Evolutionary conservation across 208 protist species (phyloP).

Genomic region (Porcisia hertigi): DNA sequence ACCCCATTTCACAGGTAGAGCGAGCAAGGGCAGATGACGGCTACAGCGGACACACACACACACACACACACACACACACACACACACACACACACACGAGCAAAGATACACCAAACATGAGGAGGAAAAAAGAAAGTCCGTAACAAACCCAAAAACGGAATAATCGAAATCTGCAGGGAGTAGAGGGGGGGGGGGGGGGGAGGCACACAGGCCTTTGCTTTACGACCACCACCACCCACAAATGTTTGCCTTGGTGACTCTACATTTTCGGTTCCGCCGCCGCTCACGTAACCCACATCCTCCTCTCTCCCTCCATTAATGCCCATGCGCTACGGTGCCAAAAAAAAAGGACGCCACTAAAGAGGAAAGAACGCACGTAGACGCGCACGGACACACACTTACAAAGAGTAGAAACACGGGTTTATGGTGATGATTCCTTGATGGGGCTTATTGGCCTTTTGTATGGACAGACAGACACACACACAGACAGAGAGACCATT

Average conservation of each 20-base stretch:
- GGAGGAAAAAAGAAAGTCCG: neutral
- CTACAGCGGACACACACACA: neutral
- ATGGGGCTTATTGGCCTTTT: too few relatives aligned
- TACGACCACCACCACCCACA: neutral
- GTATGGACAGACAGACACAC: too few relatives aligned
- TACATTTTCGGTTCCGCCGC: too few relatives aligned
- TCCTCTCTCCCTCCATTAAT: too few relatives aligned
- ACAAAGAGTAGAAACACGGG: neutral
- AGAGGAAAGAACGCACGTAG: neutral
- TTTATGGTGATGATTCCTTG: too few relatives aligned
- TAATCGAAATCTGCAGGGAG: neutral
- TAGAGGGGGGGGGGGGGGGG: too few relatives aligned
- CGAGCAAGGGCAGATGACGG: neutral
- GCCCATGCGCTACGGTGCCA: too few relatives aligned
- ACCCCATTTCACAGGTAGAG: neutral
- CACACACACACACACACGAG: neutral
- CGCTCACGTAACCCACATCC: too few relatives aligned
- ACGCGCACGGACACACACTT: neutral
- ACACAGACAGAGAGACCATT: too few relatives aligned
- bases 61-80: neutral
- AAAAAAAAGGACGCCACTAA: too few relatives aligned
- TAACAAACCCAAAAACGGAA: neutral
- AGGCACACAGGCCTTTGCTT: too few relatives aligned
- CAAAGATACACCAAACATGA: neutral
- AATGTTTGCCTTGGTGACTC: neutral